These are phyloP conservation scores for Lactarius sanguifluus DNA, from an alignment of 768 basidiomycete genomes.

Conservation along the genomic window DNA sequence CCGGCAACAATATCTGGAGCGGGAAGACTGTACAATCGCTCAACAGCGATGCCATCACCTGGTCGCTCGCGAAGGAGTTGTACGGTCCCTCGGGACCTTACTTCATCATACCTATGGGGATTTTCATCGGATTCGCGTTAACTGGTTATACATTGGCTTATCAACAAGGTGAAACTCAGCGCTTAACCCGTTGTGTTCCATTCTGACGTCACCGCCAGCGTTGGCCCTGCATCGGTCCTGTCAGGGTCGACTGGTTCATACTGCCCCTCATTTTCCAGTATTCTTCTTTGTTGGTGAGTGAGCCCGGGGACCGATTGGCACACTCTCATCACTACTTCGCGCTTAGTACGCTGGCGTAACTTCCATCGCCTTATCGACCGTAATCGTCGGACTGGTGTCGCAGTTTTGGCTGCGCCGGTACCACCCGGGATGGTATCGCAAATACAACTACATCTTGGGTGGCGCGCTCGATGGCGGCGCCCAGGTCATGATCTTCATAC, in stretches of 20 bases:
- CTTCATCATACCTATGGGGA: conserved; percentile 52
- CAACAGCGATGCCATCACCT: conserved; percentile 61
- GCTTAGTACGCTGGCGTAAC: conserved; percentile 50
- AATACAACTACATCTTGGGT: conserved; percentile 65
- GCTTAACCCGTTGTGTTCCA: not conserved
- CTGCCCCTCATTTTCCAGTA: conserved; percentile 55
- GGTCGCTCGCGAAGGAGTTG: conserved; percentile 60
- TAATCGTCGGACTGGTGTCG: conserved; percentile 52
- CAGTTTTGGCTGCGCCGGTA: conserved; percentile 40
- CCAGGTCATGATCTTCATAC: conserved; percentile 62
- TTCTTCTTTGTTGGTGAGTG: conserved; percentile 41
- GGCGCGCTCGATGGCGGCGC: conserved; percentile 67
- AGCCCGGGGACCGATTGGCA: not conserved
- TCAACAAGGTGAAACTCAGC: conserved; percentile 43
- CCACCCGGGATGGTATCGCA: conserved; percentile 54
- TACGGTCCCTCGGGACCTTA: conserved; percentile 57
- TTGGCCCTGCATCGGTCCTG: conserved; percentile 54
- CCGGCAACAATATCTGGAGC: conserved; percentile 60
- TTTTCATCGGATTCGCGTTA: conserved; percentile 54
- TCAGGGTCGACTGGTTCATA: conserved; percentile 51
- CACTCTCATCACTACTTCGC: conserved; percentile 23
- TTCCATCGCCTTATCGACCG: conserved; percentile 49
- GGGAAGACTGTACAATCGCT: conserved; percentile 43
- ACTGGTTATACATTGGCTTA: conserved; percentile 55
- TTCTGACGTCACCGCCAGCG: conserved; percentile 37